These are phyloP conservation scores for Aspergillus wentii DNA, from an alignment of 495 filamentous ascomycete species.

Conservation along the genomic window DNA sequence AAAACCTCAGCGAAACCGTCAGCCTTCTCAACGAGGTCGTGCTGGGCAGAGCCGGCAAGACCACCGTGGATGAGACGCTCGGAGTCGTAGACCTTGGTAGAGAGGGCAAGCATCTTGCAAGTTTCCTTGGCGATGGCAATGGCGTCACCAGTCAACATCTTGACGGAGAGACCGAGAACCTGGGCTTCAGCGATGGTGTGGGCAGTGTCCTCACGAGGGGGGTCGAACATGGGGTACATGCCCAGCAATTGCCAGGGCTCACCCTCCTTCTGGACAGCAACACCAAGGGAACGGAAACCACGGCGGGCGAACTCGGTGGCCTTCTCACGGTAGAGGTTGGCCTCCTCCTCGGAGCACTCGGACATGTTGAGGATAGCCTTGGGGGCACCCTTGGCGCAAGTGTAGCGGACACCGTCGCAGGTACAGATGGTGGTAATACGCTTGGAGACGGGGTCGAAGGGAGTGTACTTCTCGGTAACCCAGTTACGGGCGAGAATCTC, in stretches of 20 bases:
- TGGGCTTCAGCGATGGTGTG: conserved; percentile 75
- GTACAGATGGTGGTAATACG: conserved; percentile 65
- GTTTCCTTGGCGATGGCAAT: conserved; percentile 78
- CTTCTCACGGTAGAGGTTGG: conserved; percentile 63
- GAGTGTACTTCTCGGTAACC: conserved; percentile 71
- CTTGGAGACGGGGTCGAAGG: conserved; percentile 76
- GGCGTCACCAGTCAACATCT: conserved; percentile 78
- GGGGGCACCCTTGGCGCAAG: conserved; percentile 68
- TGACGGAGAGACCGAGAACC: conserved; percentile 69
- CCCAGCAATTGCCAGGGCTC: conserved; percentile 65
- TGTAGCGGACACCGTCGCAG: conserved; percentile 62
- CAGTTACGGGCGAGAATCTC: conserved; percentile 66
- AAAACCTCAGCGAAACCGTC: conserved; percentile 75
- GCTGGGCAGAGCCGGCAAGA: conserved; percentile 65
- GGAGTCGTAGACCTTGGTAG: conserved; percentile 76
- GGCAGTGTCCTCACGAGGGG: conserved; percentile 72
- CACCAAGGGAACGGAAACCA: conserved; percentile 79
- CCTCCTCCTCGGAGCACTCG: conserved; percentile 59
- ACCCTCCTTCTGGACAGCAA: conserved; percentile 64
- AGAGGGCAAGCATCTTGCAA: conserved; percentile 73
- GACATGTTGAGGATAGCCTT: conserved; percentile 67
- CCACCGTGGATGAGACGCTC: conserved; percentile 70
- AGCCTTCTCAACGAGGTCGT: conserved; percentile 71
- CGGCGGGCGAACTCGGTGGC: conserved; percentile 68
- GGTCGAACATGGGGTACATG: conserved; percentile 77